Evolutionary conservation across 2,329 filamentous ascomycete genomes (phyloP).

Genomic region (Pyricularia sp.): DNA sequence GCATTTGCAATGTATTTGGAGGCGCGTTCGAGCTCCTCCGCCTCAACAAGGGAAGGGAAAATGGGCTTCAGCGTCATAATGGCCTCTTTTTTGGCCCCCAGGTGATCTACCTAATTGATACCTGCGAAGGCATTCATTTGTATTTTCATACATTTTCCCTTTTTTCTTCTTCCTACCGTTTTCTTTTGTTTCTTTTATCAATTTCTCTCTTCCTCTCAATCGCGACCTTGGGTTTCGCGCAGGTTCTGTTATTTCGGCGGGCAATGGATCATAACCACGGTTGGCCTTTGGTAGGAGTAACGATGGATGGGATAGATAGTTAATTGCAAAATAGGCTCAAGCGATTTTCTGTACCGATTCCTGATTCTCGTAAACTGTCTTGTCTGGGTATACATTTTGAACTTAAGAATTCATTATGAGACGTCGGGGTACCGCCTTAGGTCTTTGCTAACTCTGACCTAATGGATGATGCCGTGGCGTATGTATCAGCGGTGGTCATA

Average conservation of each 20-base stretch:
- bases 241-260: neutral
- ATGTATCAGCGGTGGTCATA: neutral
- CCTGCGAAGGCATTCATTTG: neutral
- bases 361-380: neutral
- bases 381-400: neutral
- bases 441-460: neutral
- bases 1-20: neutral
- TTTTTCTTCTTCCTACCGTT: neutral
- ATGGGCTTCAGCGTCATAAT: neutral
- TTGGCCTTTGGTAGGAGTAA: neutral
- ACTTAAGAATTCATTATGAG: neutral
- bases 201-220: neutral
- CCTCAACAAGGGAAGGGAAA: neutral
- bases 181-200: neutral
- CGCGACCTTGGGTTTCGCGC: neutral
- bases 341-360: neutral
- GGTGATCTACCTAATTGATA: neutral
- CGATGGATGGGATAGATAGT: neutral
- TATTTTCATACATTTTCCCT: neutral
- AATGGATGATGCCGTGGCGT: neutral
- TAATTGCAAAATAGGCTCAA: neutral
- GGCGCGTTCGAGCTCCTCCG: neutral
- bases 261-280: neutral
- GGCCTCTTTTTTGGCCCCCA: neutral
- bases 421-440: neutral